These are phyloP conservation scores for Aspergillus hortae DNA, from an alignment of 2,329 filamentous ascomycete species.

Conservation along the genomic window DNA sequence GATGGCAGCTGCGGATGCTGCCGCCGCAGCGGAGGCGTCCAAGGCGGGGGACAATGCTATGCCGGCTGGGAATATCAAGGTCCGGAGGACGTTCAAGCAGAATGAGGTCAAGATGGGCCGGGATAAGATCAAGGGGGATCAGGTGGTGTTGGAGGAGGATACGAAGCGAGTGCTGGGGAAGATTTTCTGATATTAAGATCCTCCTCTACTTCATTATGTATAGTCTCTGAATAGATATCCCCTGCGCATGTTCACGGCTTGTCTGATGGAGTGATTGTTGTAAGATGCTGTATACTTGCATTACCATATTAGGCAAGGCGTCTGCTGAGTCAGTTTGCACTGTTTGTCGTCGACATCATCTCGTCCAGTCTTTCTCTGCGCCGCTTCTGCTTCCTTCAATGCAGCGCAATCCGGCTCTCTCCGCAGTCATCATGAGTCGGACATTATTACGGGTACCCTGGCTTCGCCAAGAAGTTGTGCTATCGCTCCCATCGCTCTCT, in stretches of 20 bases:
- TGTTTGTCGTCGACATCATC: slow-evolving; percentile 10
- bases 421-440: slow-evolving; percentile 26
- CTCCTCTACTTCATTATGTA: background rate
- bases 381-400: background rate
- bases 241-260: no score
- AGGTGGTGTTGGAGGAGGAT: slow-evolving; percentile 31
- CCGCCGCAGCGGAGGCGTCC: background rate
- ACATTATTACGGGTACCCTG: slow-evolving; percentile 27
- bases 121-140: slow-evolving; percentile 23
- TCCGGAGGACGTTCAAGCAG: slow-evolving; percentile 41
- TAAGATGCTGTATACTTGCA: no score
- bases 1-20: slow-evolving; percentile 12
- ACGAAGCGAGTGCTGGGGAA: slow-evolving; percentile 44
- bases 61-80: slow-evolving; percentile 14
- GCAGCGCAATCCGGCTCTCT: background rate
- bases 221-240: slow-evolving; percentile 7
- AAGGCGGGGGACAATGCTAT: slow-evolving; percentile 7
- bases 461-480: slow-evolving; percentile 27
- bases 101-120: slow-evolving; percentile 33
- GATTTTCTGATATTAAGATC: slow-evolving; percentile 34
- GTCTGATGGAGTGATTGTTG: no score
- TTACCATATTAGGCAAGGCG: slow-evolving; percentile 15
- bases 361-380: background rate
- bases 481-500: slow-evolving; percentile 26
- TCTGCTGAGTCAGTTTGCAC: slow-evolving; percentile 16